Conservation (phyloP, 768 basidiomycete species). For the Lyophyllum semitale region DNA sequence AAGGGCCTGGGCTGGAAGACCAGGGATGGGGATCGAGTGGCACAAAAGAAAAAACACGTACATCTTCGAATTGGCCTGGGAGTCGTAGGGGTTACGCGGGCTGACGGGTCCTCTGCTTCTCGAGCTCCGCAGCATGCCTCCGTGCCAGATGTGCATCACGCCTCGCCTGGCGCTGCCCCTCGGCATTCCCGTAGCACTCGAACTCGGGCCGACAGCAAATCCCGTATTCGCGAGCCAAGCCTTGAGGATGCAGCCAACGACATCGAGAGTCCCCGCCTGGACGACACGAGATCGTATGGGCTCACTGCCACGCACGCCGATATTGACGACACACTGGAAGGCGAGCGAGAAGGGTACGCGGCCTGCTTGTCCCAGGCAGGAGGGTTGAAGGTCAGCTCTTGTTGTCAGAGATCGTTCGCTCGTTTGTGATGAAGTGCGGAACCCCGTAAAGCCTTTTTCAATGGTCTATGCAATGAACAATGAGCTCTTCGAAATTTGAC, state of each 20-base stretch:
- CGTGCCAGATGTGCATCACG: conserved; percentile 56
- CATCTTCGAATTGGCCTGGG: conserved; percentile 16
- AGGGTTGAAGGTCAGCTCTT: conserved; percentile 73
- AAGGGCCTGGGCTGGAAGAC: too few species aligned
- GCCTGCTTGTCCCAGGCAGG: conserved; percentile 77
- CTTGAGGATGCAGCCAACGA: conserved; percentile 91
- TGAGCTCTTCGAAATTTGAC: too few species aligned
- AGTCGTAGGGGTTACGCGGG: conserved; percentile 2
- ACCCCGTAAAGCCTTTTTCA: too few species aligned
- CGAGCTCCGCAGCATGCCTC: conserved; percentile 60
- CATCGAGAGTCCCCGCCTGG: conserved; percentile 90
- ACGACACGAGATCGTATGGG: conserved; percentile 90
- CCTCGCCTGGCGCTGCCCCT: conserved; percentile 68
- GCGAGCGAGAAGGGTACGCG: conserved; percentile 87
- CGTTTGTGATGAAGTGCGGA: too few species aligned
- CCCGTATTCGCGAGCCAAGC: conserved; percentile 90
- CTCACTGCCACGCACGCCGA: conserved; percentile 94
- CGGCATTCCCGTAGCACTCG: conserved; percentile 72
- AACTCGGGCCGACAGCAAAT: conserved; percentile 81
- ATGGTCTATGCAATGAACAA: too few species aligned
- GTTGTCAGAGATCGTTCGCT: too few species aligned
- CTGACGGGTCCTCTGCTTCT: conserved; percentile 45
- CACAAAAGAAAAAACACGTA: conserved; percentile 16
- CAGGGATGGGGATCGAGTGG: conserved; percentile 6
- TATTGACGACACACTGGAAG: conserved; percentile 96